Conservation (phyloP, 257 asterid genomes). For the Nicotiana undulata region DNA sequence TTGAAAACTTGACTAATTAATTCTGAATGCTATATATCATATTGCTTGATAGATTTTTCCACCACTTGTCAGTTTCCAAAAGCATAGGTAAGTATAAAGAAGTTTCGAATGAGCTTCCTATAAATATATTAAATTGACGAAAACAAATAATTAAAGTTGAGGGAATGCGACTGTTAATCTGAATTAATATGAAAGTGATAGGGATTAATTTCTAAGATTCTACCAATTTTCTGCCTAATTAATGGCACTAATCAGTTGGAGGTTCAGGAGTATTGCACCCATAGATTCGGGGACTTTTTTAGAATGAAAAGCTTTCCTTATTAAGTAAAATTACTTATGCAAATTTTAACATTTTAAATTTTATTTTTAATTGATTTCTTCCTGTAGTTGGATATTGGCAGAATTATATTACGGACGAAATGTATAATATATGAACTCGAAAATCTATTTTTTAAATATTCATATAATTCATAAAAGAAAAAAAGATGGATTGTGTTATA, state of each 20-base stretch:
- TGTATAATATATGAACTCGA: not conserved
- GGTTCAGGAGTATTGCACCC: no score
- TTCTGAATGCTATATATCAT: not conserved
- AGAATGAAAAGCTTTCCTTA: no score
- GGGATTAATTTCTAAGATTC: no score
- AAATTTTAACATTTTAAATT: not conserved
- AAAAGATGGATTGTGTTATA: no score
- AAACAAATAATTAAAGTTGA: no score
- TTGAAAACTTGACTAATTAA: not conserved
- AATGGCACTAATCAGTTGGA: no score
- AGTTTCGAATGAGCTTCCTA: not conserved
- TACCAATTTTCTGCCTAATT: no score
- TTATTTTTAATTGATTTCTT: not conserved
- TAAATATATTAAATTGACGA: not conserved
- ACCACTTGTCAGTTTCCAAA: not conserved
- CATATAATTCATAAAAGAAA: not conserved
- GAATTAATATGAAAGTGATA: no score
- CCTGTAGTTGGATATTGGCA: not conserved
- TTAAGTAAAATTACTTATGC: not conserved
- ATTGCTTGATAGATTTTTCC: not conserved
- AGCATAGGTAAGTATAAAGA: not conserved
- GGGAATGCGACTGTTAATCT: no score
- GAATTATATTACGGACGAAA: not conserved
- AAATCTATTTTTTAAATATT: not conserved
- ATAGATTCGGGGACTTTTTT: no score